Base-by-base conservation (phyloP, 768 basidiomycete genomes). In the Trametes cubensis region DNA sequence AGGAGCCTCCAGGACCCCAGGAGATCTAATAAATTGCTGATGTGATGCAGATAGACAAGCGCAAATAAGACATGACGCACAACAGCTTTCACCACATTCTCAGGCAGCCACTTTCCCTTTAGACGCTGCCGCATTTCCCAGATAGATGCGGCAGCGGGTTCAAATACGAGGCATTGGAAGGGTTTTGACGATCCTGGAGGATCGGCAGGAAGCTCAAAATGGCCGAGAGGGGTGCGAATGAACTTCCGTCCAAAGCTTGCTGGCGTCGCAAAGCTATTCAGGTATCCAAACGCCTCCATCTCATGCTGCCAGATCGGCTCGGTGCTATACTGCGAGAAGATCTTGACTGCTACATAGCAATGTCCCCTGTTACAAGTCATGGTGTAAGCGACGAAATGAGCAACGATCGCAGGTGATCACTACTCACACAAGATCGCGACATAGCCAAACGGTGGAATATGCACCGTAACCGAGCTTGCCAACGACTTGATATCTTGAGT, bases 1-100 rank as follows among this genome's bases (percentile, higher is more conserved):
- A n/a, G n/a, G n/a, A n/a, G n/a, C n/a, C n/a, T n/a, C n/a, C n/a
- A n/a, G n/a, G n/a, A n/a, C n/a, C n/a, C n/a, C n/a, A n/a, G n/a
- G n/a, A n/a, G n/a, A n/a, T n/a, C n/a, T n/a, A n/a, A n/a, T n/a
- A n/a, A n/a, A n/a, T n/a, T n/a, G n/a, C n/a, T n/a, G n/a, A n/a
- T n/a, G n/a, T 18, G 17, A 30, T 64, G 63, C 52, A 64, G 30
- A 41, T 55, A 64, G 47, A 56, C 59, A 6, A 64, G 47, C 11
- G 28, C 58, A 34, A 54, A 26, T 20, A 64, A 40, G 25, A 64
- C 25, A 26, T 47, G 39, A 3, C 21, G 10, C 28, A 60, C 18
- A 21, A 41, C 25, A 20, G 15, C 51, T 28, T 59, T 62, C 26
- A 58, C 14, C 20, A 55, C 13, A 6, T 18, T 8, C 42, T 23